A percentile compares a stretch with the other conserved stretches of the same genome.
Evolutionary conservation across 345 rosid species (phyloP).

Genomic region (Citrus glauca): DNA sequence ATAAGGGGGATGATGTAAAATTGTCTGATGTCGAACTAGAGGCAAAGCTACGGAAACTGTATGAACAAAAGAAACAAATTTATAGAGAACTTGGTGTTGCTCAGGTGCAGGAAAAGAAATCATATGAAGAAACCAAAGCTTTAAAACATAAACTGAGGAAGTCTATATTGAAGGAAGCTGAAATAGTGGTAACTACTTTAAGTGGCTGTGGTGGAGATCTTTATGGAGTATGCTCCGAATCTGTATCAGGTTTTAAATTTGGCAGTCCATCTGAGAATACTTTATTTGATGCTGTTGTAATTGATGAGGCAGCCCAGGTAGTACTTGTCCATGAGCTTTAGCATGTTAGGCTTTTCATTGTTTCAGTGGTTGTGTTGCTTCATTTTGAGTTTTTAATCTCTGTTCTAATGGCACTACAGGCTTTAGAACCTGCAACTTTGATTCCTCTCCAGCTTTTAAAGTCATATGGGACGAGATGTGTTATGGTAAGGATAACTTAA

Average conservation of each 20-base stretch:
- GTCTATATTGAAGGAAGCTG: conserved; percentile 86
- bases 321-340: conserved; percentile 15
- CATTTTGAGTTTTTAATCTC: conserved; percentile 15
- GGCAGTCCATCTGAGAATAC: conserved; percentile 71
- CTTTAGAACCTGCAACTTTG: conserved; percentile 97
- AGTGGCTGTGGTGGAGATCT: conserved; percentile 99
- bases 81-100: conserved; percentile 78
- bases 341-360: conserved; percentile 17
- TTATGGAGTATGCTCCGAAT: conserved; percentile 83
- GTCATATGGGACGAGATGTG: conserved; percentile 78
- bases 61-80: conserved; percentile 78
- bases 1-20: conserved; percentile 40
- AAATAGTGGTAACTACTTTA: conserved; percentile 84
- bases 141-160: conserved; percentile 74
- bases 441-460: conserved; percentile 93
- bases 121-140: conserved; percentile 59
- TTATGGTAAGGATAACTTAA: conserved; percentile 59
- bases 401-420: conserved; percentile 44
- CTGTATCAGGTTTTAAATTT: conserved; percentile 62
- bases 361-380: conserved; percentile 11
- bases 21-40: conserved; percentile 66
- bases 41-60: conserved; percentile 59
- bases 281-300: conserved; percentile 86
- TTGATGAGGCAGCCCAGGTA: conserved; percentile 99
- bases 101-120: conserved; percentile 80